Conservation (phyloP, 2,329 filamentous ascomycete genomes). For the Hymenoscyphus repandus region DNA sequence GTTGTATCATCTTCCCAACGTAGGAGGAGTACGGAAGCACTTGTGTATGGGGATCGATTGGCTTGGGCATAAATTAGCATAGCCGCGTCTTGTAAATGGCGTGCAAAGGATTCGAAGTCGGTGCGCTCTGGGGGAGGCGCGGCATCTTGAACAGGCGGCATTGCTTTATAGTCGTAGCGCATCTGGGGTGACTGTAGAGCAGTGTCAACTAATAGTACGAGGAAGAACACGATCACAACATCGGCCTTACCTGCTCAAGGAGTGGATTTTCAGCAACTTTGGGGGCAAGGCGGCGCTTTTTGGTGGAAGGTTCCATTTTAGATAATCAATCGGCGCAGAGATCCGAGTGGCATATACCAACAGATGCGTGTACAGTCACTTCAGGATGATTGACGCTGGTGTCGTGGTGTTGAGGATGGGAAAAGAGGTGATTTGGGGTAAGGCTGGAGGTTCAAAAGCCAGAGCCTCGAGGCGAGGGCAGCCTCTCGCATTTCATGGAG, state of each 20-base stretch:
- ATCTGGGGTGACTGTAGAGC: slow-evolving; percentile 23
- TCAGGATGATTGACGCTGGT: slow-evolving; percentile 19
- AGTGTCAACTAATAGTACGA: slow-evolving; percentile 11
- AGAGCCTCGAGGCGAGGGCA: slow-evolving; percentile 3
- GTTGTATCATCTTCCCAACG: slow-evolving; percentile 57
- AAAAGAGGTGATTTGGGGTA: slow-evolving; percentile 12
- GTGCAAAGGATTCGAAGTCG: slow-evolving; percentile 62
- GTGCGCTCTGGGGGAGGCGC: slow-evolving; percentile 30
- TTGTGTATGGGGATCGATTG: slow-evolving; percentile 51
- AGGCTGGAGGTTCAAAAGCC: not conserved
- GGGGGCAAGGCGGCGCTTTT: slow-evolving; percentile 33
- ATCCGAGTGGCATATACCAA: slow-evolving; percentile 1
- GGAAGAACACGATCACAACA: not conserved
- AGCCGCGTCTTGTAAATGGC: slow-evolving; percentile 63
- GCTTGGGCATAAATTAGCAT: slow-evolving; percentile 62
- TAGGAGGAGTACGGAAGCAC: slow-evolving; percentile 55
- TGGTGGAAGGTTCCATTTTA: slow-evolving; percentile 31
- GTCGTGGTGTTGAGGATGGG: slow-evolving; percentile 19
- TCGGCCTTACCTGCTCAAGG: slow-evolving; percentile 28
- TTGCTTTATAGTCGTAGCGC: slow-evolving; percentile 29
- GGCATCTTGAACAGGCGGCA: slow-evolving; percentile 26
- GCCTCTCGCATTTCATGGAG: not conserved
- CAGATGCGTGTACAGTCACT: slow-evolving; percentile 3
- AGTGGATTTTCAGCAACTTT: slow-evolving; percentile 30
- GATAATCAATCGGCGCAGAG: slow-evolving; percentile 14